phyloP scores from a whole-genome alignment of 108 stramenopile species.

The Fragilaria crotonensis region DNA sequence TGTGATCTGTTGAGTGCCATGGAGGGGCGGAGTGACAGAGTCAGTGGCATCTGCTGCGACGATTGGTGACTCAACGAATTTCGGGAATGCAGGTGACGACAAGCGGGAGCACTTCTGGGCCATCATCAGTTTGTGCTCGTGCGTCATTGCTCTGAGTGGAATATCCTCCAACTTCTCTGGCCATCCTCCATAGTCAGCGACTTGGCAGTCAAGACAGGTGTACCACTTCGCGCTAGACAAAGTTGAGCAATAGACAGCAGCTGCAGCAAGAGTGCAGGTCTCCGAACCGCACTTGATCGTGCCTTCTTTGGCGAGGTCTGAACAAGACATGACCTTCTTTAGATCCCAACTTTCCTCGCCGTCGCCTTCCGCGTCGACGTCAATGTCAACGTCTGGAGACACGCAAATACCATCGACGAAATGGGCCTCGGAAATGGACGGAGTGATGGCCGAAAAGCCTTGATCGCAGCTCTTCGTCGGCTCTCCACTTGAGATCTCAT shows the following conservation, averaged over 20 bases:
- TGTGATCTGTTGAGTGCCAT: background rate
- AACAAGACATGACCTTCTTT: conserved; percentile 24
- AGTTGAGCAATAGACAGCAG: conserved; percentile 23
- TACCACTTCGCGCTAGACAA: conserved; percentile 30
- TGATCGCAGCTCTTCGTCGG: conserved; percentile 4
- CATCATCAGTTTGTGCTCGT: conserved; percentile 44
- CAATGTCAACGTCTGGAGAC: background rate
- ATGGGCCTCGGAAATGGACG: background rate
- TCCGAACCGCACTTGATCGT: conserved; percentile 25
- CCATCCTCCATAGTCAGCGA: conserved; percentile 57
- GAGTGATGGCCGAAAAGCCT: background rate
- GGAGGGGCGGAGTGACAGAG: background rate
- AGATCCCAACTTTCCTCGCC: conserved; percentile 36
- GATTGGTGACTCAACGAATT: background rate
- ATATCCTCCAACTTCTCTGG: conserved; percentile 37
- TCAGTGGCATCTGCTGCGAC: conserved; percentile 1
- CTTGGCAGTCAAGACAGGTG: conserved; percentile 47
- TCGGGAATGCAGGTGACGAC: conserved; percentile 20
- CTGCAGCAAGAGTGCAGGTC: conserved; percentile 28
- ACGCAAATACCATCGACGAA: background rate
- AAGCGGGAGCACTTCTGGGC: conserved; percentile 41
- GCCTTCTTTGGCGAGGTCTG: conserved; percentile 21
- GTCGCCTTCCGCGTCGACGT: conserved; percentile 4
- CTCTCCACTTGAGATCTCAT: background rate
- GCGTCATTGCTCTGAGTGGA: conserved; percentile 39